Percentiles rank a stretch among this genome's conserved stretches.
These are phyloP conservation scores for Alternaria postmessia DNA, from an alignment of 2,329 filamentous ascomycete genomes.

Conservation along the genomic window DNA sequence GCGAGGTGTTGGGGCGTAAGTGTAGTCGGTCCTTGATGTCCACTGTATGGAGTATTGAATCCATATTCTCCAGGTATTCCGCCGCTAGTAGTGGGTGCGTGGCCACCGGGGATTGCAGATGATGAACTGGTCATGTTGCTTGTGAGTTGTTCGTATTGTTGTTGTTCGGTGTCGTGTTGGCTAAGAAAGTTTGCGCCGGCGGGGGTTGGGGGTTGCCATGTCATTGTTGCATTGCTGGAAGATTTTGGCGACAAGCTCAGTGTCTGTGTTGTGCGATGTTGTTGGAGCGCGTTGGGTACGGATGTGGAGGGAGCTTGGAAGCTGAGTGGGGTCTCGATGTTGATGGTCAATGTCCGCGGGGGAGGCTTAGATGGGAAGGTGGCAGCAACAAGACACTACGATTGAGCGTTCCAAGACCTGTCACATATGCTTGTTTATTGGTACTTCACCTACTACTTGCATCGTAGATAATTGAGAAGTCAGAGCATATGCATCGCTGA, in stretches of 20 bases:
- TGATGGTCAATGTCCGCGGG: slow-evolving; percentile 25
- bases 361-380: slow-evolving; percentile 32
- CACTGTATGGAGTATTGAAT: too few relatives aligned
- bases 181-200: not conserved
- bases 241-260: not conserved
- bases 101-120: not conserved
- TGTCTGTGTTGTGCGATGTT: slow-evolving; percentile 1
- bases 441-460: not conserved
- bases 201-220: slow-evolving; percentile 2
- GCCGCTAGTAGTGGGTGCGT: not conserved
- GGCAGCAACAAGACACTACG: slow-evolving; percentile 8
- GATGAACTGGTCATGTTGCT: not conserved
- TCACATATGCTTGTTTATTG: not conserved
- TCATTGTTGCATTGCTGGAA: slow-evolving; percentile 13
- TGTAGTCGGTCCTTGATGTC: too few relatives aligned
- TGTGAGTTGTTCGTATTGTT: not conserved
- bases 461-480: not conserved
- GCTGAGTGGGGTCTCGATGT: slow-evolving; percentile 10
- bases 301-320: not conserved
- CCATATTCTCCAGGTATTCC: too few relatives aligned
- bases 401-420: not conserved
- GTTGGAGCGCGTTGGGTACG: not conserved
- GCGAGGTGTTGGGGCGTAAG: too few relatives aligned
- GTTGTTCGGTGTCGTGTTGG: not conserved
- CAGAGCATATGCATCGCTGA: not conserved